These are phyloP conservation scores for Mayamaea pseudoterrestris DNA, from an alignment of 108 stramenopile genomes.

Conservation along the genomic window DNA sequence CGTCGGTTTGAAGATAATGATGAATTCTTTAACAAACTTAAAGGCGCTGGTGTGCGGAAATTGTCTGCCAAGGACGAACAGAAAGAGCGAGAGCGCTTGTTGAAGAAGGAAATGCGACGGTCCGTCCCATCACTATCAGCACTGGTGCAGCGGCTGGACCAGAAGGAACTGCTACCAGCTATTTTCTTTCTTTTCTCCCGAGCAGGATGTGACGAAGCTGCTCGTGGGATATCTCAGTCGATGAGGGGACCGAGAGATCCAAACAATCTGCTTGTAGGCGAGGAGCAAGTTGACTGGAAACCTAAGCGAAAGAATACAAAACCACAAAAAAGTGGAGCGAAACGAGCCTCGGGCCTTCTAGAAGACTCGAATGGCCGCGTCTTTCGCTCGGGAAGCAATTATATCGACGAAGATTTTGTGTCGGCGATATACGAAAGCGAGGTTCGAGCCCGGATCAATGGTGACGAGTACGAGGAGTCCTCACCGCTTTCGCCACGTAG, in stretches of 20 bases:
- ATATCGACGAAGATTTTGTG: constrained; percentile 19
- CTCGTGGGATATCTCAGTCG: constrained; percentile 28
- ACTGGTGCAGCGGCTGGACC: constrained; percentile 44
- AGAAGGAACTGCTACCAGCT: constrained; percentile 73
- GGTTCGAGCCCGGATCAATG: constrained; percentile 12
- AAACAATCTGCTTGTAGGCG: constrained; percentile 2
- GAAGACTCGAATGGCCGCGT: constrained; percentile 46
- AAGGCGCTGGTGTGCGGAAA: constrained; percentile 9
- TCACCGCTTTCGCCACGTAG: constrained; percentile 43
- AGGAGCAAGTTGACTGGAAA: constrained; percentile 13
- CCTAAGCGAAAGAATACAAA: constrained; percentile 12
- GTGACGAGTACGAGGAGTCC: constrained; percentile 15
- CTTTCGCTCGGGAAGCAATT: constrained; percentile 43
- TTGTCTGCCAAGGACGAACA: constrained; percentile 40
- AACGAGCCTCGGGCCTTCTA: constrained; percentile 6
- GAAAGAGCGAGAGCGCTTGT: constrained; percentile 45
- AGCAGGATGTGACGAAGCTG: constrained; percentile 84
- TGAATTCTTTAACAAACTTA: constrained; percentile 13
- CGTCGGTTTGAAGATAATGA: constrained; percentile 11
- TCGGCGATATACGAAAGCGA: constrained; percentile 5
- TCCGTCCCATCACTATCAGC: constrained; percentile 46
- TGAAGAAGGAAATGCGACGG: constrained; percentile 60
- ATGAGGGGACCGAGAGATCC: constrained; percentile 31
- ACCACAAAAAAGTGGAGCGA: not conserved
- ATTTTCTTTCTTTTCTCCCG: constrained; percentile 91